Percentiles rank a stretch among this genome's conserved stretches.
These are phyloP conservation scores for Neurospora sp. DNA, from an alignment of 495 filamentous ascomycete species.

Conservation along the genomic window DNA sequence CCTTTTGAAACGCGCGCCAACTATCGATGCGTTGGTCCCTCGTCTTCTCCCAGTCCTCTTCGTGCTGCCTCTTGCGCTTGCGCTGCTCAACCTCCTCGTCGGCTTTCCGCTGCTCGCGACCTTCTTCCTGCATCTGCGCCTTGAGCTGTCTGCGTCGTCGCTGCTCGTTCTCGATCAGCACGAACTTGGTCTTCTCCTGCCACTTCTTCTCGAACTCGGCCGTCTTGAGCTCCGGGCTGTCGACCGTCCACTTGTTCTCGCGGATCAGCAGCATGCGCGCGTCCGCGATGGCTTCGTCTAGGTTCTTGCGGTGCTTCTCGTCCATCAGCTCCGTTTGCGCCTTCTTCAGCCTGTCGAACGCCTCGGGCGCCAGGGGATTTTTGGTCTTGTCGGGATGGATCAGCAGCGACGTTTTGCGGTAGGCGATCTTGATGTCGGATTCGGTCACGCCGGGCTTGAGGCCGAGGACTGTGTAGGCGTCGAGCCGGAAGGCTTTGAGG, in stretches of 20 bases:
- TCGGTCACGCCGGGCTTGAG: constrained; percentile 92
- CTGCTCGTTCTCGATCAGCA: constrained; percentile 88
- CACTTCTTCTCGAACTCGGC: constrained; percentile 73
- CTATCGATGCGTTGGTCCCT: constrained; percentile 85
- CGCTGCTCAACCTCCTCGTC: constrained; percentile 80
- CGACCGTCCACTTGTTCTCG: constrained; percentile 83
- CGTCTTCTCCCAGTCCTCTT: constrained; percentile 87
- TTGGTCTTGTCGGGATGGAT: constrained; percentile 98
- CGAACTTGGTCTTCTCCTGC: constrained; percentile 83
- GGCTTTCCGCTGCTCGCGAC: constrained; percentile 73
- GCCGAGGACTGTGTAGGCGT: constrained; percentile 93
- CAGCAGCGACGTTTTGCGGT: constrained; percentile 91
- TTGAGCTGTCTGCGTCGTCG: constrained; percentile 76
- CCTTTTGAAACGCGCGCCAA: constrained; percentile 89
- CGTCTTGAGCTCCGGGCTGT: constrained; percentile 76
- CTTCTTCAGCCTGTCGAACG: constrained; percentile 94
- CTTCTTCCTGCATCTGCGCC: constrained; percentile 94
- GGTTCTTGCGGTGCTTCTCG: constrained; percentile 73
- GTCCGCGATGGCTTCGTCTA: constrained; percentile 94
- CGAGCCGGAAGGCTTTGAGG: constrained; percentile 75
- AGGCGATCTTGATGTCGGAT: constrained; percentile 87
- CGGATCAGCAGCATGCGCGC: constrained; percentile 90
- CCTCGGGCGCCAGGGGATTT: constrained; percentile 84
- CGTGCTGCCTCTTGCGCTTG: constrained; percentile 87
- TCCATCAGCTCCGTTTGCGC: constrained; percentile 86